Conservation (phyloP, 768 basidiomycete genomes). For the Rhodosporidiobolus sp. region DNA sequence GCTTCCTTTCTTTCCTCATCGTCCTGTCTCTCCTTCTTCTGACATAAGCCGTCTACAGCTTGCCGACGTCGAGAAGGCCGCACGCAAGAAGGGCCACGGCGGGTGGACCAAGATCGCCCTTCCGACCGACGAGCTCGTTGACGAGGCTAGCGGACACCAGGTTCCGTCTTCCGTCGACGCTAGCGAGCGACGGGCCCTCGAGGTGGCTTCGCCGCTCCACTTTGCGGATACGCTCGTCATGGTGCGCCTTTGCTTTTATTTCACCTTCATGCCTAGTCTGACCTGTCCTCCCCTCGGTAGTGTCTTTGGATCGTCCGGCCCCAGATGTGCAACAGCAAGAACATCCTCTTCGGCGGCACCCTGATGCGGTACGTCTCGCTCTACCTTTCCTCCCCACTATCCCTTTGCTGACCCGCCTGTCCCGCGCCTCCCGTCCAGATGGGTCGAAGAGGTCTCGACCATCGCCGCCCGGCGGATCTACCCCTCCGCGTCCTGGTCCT, state of each 20-base stretch:
- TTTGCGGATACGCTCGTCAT: slow-evolving; percentile 33
- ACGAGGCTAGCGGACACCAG: slow-evolving; percentile 7
- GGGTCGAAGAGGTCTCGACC: slow-evolving; percentile 31
- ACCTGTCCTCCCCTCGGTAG: background rate
- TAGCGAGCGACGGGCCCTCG: background rate
- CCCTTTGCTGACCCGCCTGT: no score
- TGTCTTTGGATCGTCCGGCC: slow-evolving; percentile 38
- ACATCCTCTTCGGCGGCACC: slow-evolving; percentile 35
- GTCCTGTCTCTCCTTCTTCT: no score
- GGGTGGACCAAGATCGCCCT: slow-evolving; percentile 20
- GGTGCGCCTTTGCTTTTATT: background rate
- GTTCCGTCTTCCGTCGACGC: background rate
- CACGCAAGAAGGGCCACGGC: slow-evolving; percentile 3
- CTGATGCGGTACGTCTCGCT: slow-evolving; percentile 39
- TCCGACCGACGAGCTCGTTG: slow-evolving; percentile 7
- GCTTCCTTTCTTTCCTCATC: no score
- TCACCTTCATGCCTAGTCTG: background rate
- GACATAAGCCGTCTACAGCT: no score
- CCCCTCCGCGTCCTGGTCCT: slow-evolving; percentile 20
- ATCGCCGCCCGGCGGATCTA: slow-evolving; percentile 30
- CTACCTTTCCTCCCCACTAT: no score
- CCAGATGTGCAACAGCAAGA: slow-evolving; percentile 35
- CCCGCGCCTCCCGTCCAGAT: no score
- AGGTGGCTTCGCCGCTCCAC: slow-evolving; percentile 10
- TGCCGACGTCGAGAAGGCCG: slow-evolving; percentile 2